A percentile compares a stretch with the other conserved stretches of the same genome.
These are phyloP conservation scores for Bothriochloa decipiens DNA, from an alignment of 176 grass and related monocot genomes.

Conservation along the genomic window DNA sequence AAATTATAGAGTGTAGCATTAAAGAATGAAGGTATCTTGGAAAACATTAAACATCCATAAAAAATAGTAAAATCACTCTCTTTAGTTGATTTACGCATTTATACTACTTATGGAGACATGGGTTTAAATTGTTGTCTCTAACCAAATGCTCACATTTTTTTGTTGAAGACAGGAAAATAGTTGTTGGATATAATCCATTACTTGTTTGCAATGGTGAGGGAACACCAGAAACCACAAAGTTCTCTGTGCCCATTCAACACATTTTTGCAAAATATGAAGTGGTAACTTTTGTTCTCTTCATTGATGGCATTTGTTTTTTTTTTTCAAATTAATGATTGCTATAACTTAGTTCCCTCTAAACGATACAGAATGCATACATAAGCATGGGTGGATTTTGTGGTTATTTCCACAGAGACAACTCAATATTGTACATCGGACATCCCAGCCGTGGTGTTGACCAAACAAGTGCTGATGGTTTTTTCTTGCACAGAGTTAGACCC, in stretches of 20 bases:
- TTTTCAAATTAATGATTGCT: background rate
- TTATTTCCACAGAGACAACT: conserved; percentile 32
- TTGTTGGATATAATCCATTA: conserved; percentile 49
- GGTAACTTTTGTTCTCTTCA: conserved; percentile 35
- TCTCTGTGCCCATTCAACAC: background rate
- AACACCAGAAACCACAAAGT: background rate
- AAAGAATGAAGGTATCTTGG: background rate
- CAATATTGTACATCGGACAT: conserved; percentile 39
- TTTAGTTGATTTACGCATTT: background rate
- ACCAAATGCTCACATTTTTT: conserved; percentile 14
- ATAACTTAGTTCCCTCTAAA: background rate
- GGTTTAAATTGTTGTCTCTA: background rate
- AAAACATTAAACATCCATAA: background rate
- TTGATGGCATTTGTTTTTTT: background rate
- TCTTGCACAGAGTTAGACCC: conserved; percentile 44
- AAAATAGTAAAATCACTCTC: background rate
- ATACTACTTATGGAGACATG: background rate
- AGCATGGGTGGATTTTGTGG: conserved; percentile 41
- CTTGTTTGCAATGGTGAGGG: conserved; percentile 23
- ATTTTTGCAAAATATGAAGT: conserved; percentile 53
- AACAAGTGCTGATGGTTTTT: conserved; percentile 36
- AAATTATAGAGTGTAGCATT: background rate
- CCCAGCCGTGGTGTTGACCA: conserved; percentile 17
- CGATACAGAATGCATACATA: conserved; percentile 39
- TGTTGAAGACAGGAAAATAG: conserved; percentile 58